Evolutionary conservation across 345 rosid species (phyloP).

Genomic region (Heritiera fomes): DNA sequence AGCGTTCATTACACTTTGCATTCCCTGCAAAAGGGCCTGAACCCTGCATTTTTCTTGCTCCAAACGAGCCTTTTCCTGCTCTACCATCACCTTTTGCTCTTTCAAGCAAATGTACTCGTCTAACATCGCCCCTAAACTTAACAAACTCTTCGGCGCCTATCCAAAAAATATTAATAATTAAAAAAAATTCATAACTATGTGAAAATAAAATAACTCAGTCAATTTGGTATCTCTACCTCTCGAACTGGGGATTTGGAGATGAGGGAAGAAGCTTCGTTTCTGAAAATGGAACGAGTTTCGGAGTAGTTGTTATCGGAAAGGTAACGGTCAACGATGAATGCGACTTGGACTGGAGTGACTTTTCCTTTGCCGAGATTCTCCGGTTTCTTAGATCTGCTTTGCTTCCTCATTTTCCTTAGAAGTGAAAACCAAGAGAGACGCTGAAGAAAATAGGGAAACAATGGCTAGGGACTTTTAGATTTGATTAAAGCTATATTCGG

Average conservation of each 20-base stretch:
- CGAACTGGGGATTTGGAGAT: slow-evolving; percentile 64
- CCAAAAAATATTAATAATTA: neutral
- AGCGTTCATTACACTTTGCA: slow-evolving; percentile 70
- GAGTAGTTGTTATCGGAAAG: slow-evolving; percentile 68
- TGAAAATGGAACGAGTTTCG: slow-evolving; percentile 53
- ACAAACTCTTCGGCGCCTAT: slow-evolving; percentile 71
- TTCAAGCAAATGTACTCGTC: slow-evolving; percentile 70
- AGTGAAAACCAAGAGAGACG: slow-evolving; percentile 4
- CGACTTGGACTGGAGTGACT: slow-evolving; percentile 74
- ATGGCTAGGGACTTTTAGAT: neutral
- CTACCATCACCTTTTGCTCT: slow-evolving; percentile 63
- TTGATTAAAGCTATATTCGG: neutral
- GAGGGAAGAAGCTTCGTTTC: slow-evolving; percentile 72
- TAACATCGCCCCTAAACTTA: slow-evolving; percentile 65
- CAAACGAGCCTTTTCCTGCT: slow-evolving; percentile 59
- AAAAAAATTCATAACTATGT: neutral
- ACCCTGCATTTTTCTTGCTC: slow-evolving; percentile 71
- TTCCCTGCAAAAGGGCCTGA: slow-evolving; percentile 60
- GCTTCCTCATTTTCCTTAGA: slow-evolving; percentile 50
- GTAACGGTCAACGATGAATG: slow-evolving; percentile 84
- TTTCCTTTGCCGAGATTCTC: slow-evolving; percentile 56
- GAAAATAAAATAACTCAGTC: neutral
- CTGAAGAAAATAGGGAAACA: neutral
- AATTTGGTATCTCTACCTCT: slow-evolving; percentile 40
- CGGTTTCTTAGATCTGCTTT: slow-evolving; percentile 42